Base-by-base conservation (phyloP, 2,329 filamentous ascomycete species). In the Dactylonectria estremocensis region DNA sequence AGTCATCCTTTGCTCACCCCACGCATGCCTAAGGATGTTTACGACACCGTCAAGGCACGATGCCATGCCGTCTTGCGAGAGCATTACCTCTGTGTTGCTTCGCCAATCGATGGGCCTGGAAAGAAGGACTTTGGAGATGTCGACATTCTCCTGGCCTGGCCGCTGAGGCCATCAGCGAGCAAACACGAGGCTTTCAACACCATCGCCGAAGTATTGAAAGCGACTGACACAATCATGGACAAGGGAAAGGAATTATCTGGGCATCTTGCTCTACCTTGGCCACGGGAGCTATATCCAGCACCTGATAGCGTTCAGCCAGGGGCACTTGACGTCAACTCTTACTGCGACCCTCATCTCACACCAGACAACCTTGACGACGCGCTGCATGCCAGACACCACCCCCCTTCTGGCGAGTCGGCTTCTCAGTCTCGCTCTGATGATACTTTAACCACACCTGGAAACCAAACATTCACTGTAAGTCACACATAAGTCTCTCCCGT, bases 91-190 rank as follows among this genome's bases (percentile, higher is more conserved):
- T 82, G 81, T 8, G 89, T 92, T 5, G 86, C 84, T 1, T 84
- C 87, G 0, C 90, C 92, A 0, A 87, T 91, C 31, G 92, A 94
- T 71, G 91, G 88, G 0, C 93, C 93, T 0, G 90, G 78, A 1
- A 96, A 96, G 79, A 48, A 71, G 0, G 88, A 90, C 72, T 87
- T 89, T 74, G 94, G 93, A 20, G 94, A 96, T 71, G 82, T 97
- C 43, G 93, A 96, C 79, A 84, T 95, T 66, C 79, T 94, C 1
- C 85, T 93, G 1, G 81, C 83, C 0, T 76, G 77, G 35, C 79
- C 81, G 16, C 76, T 71, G 18, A 28, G 64, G 5, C 46, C 69
- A 1, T 45, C 18, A 50, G 10, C 31, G 7, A 48, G 37, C 68
- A 67, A 67, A 20, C 46, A 63, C 2, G 57, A 74, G 20, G 70